Conservation (phyloP, 2,329 filamentous ascomycete genomes). For the Stylonectria norvegica region DNA sequence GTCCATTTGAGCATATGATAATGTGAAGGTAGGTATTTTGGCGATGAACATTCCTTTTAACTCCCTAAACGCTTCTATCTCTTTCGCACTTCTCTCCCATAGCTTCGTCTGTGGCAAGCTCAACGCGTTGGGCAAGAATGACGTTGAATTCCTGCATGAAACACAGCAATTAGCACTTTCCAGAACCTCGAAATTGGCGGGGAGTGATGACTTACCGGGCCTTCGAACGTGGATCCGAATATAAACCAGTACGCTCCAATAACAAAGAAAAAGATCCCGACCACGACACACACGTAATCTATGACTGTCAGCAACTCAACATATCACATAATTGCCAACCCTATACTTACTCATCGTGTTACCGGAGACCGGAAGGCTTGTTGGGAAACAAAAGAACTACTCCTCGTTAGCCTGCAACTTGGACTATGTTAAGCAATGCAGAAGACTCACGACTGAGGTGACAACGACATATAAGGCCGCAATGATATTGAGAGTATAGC, state of each 20-base stretch:
- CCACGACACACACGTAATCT: background rate
- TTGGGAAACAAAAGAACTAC: constrained; percentile 1
- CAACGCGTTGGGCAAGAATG: background rate
- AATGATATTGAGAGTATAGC: constrained; percentile 31
- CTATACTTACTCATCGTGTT: constrained; percentile 1
- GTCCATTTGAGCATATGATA: no score
- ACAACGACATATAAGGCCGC: constrained; percentile 37
- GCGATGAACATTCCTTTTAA: no score
- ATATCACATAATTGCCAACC: background rate
- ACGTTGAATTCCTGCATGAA: background rate
- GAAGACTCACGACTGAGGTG: constrained; percentile 34
- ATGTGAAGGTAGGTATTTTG: no score
- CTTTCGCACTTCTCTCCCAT: no score
- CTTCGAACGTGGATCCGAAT: background rate
- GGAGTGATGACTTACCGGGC: background rate
- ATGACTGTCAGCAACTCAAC: background rate
- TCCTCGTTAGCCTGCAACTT: background rate
- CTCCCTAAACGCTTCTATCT: no score
- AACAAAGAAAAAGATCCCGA: background rate
- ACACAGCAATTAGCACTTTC: background rate
- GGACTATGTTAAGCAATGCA: background rate
- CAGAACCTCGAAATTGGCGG: background rate
- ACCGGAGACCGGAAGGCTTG: background rate
- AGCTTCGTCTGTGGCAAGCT: background rate
- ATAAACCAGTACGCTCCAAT: background rate